Evolutionary conservation across 441 rosid species (phyloP).

Genomic region (Erodium chrysanthum): DNA sequence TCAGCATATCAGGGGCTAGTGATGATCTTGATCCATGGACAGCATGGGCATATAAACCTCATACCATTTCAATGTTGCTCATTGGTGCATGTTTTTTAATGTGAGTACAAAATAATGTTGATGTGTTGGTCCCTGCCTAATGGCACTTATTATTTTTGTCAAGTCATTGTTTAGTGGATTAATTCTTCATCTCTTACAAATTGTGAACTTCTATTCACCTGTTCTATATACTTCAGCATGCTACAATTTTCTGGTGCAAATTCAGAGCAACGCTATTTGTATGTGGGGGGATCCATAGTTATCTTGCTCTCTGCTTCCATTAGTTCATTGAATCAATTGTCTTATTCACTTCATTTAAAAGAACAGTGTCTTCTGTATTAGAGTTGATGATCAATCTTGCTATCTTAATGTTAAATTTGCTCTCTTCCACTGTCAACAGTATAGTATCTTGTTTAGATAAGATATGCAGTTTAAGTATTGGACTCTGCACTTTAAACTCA

Average conservation of each 20-base stretch:
- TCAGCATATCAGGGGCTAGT: constrained; percentile 21
- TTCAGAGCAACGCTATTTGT: not conserved
- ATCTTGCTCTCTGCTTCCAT: not conserved
- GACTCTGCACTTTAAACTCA: too few species aligned
- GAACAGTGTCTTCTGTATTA: not conserved
- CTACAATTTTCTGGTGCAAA: not conserved
- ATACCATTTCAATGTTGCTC: constrained; percentile 77
- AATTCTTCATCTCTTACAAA: not conserved
- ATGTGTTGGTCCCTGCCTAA: too few species aligned
- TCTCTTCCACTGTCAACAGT: not conserved
- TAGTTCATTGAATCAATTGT: not conserved
- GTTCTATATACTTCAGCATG: not conserved
- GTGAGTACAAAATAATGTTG: constrained; percentile 34
- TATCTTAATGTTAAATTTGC: not conserved
- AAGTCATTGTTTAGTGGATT: too few species aligned
- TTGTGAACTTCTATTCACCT: not conserved
- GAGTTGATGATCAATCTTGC: not conserved
- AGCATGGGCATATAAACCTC: constrained; percentile 99
- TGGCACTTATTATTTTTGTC: not conserved
- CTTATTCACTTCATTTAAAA: not conserved
- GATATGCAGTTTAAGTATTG: too few species aligned
- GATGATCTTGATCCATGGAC: constrained; percentile 96
- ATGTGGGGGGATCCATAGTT: not conserved
- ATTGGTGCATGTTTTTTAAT: constrained; percentile 91
- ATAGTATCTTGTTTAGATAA: too few species aligned